phyloP scores from a whole-genome alignment of 179 eudicot genomes.

The Monotropa hypopitys region DNA sequence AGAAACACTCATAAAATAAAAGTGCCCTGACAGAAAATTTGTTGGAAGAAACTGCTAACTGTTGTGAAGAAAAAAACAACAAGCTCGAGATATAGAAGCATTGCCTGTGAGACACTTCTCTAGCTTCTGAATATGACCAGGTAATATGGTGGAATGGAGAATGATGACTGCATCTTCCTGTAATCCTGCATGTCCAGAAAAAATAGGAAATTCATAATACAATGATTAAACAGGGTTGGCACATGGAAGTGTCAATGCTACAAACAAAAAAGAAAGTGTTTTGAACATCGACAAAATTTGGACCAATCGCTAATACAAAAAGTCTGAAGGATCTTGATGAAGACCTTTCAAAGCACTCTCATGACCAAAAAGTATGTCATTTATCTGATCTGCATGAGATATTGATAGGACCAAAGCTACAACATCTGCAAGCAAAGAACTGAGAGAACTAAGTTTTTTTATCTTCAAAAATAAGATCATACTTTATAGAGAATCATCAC shows the following conservation, averaged over 20 bases:
- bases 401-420: constrained; percentile 48
- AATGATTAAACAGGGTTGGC: not conserved
- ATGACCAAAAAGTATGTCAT: constrained; percentile 34
- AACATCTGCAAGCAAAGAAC: constrained; percentile 35
- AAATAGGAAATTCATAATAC: not conserved
- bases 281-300: constrained; percentile 5
- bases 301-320: not conserved
- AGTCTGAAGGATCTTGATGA: not conserved
- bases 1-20: not conserved
- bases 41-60: not conserved
- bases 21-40: not conserved
- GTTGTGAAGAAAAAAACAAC: not conserved
- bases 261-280: not conserved
- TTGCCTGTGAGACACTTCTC: constrained; percentile 56
- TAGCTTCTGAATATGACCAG: constrained; percentile 49
- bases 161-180: constrained; percentile 47
- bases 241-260: not conserved
- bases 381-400: constrained; percentile 41
- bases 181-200: constrained; percentile 37
- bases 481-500: not conserved
- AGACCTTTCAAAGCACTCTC: constrained; percentile 62
- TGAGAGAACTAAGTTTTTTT: not conserved
- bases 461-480: not conserved
- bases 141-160: constrained; percentile 38
- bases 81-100: constrained; percentile 2